These are phyloP conservation scores for Fomitopsis betulina DNA, from an alignment of 1,284 basidiomycete genomes.

Conservation along the genomic window DNA sequence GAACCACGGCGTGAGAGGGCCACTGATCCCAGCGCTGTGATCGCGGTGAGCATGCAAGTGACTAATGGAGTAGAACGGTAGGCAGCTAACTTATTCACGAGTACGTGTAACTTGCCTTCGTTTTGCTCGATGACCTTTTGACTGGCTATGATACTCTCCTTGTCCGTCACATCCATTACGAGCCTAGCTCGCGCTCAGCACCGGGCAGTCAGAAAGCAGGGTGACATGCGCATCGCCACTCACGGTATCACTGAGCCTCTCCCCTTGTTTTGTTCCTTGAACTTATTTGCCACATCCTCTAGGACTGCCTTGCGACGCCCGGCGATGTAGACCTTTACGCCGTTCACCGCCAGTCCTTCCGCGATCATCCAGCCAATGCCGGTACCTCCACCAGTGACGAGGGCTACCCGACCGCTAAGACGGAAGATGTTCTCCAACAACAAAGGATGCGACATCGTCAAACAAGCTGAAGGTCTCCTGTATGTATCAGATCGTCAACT, in stretches of 20 bases:
- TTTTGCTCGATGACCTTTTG: conserved; percentile 48
- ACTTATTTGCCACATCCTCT: conserved; percentile 45
- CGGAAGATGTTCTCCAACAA: conserved; percentile 44
- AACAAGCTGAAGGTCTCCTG: neutral
- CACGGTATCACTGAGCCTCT: conserved; percentile 55
- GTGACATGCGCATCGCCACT: neutral
- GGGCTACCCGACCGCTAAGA: conserved; percentile 57
- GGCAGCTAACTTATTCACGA: conserved; percentile 70
- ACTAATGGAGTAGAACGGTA: conserved; percentile 34
- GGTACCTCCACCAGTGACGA: conserved; percentile 79
- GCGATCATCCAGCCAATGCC: conserved; percentile 79
- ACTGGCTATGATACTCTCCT: conserved; percentile 56
- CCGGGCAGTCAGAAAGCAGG: neutral
- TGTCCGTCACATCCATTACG: conserved; percentile 66
- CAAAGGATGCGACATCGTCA: conserved; percentile 12
- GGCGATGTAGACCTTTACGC: conserved; percentile 80
- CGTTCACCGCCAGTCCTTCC: conserved; percentile 68
- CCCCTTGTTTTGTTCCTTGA: conserved; percentile 37
- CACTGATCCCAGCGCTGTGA: conserved; percentile 64
- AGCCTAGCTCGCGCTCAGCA: conserved; percentile 35
- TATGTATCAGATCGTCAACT: too few species aligned
- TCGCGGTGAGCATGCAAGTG: neutral
- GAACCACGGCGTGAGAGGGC: conserved; percentile 57
- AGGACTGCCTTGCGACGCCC: conserved; percentile 63
- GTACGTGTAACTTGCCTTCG: conserved; percentile 71